Evolutionary conservation across 257 asterid species (phyloP).

Genomic region (Thymus quinquecostatus): DNA sequence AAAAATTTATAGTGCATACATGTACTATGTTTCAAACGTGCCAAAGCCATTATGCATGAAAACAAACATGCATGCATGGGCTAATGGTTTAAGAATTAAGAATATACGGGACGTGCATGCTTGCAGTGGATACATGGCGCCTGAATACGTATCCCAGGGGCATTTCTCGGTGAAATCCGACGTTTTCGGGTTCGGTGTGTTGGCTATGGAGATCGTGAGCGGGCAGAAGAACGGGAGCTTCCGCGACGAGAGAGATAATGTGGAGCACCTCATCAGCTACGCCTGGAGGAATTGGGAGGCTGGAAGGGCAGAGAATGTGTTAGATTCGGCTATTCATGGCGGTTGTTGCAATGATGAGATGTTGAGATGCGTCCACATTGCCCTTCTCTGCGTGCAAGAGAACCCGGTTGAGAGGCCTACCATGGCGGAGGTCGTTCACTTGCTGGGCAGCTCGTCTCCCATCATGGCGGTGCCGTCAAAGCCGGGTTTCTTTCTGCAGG

Average conservation of each 20-base stretch:
- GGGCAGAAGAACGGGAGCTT: neutral
- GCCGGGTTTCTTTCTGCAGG: constrained; percentile 9
- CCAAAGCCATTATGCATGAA: too few species aligned
- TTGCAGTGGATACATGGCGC: neutral
- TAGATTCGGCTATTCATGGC: neutral
- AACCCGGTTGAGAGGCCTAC: constrained; percentile 3
- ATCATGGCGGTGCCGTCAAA: neutral
- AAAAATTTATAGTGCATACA: too few species aligned
- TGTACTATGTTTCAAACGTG: too few species aligned
- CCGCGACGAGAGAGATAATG: neutral
- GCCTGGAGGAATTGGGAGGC: constrained; percentile 1
- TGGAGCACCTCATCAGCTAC: neutral
- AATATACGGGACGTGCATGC: too few species aligned
- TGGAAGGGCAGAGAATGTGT: neutral
- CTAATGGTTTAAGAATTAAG: too few species aligned
- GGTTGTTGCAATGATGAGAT: neutral
- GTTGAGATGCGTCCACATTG: neutral
- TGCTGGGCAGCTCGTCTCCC: neutral
- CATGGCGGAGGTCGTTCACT: neutral
- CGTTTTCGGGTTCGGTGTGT: neutral
- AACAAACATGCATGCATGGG: too few species aligned
- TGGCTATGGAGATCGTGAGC: neutral
- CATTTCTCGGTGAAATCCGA: neutral
- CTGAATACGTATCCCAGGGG: neutral
- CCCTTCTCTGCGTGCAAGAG: neutral